Base-by-base conservation (phyloP, 306 rosid genomes). In the Vachellia pachyceras region DNA sequence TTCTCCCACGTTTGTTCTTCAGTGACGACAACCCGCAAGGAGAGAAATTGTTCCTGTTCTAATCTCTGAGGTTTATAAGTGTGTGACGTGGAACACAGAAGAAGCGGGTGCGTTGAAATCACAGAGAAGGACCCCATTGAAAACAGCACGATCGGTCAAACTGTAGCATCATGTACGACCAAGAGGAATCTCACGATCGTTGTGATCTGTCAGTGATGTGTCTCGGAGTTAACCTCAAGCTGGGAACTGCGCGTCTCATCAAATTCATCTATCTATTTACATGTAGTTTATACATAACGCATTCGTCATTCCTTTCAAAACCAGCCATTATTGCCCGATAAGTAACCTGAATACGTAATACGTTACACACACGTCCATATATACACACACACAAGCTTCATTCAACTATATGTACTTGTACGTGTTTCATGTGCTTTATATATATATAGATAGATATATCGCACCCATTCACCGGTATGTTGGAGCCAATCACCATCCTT, bases 191-290 rank as follows among this genome's bases (percentile, higher is more conserved):
- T n/a, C 20, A 49, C 55, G 58, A 29, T 2, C 33, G 33, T 55
- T 22, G 22, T 39, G 50, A 20, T 63, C 17, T 49, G 65, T 69
- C 69, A n/a, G 0, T 70, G n/a, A n/a, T n/a, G n/a, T n/a, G n/a
- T n/a, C n/a, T n/a, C n/a, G n/a, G 45, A 54, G 37, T 52, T 6
- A 64, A 82, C 82, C 69, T 36, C 46, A 79, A 70, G 74, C 80
- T 79, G 57, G 77, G 77, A 79, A 50, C 5, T 45, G 41, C 42
- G 77, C 17, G 22, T 23, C 69, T 63, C 9, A 20, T 8, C 39
- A 52, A 55, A 54, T 55, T 40, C 39, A n/a, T 47, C 55, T 36
- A 29, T 15, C 33, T 29, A 29, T 29, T 52, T 23, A 75, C 2
- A 29, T 29, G 33, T 29, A 29, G 33, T 29, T 1, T 29, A 0